phyloP scores from a whole-genome alignment of 192 early-diverging fungal genomes.

The Rhizoclosmatium globosum region DNA sequence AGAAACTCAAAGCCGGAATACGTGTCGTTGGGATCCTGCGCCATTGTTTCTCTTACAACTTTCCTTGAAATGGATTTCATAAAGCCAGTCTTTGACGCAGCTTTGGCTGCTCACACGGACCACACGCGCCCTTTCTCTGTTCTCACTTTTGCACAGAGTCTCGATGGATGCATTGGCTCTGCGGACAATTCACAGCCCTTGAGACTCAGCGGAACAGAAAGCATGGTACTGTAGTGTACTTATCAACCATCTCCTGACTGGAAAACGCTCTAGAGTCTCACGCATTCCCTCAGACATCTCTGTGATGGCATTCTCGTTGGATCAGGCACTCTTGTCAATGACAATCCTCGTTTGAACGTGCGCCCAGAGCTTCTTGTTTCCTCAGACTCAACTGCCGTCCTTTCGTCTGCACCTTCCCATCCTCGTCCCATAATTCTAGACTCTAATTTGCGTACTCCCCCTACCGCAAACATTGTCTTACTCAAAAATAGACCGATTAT shows the following conservation, averaged over 20 bases:
- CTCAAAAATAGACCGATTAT: conserved; percentile 24
- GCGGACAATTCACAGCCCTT: conserved; percentile 57
- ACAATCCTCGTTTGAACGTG: conserved; percentile 75
- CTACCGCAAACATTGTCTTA: conserved; percentile 1
- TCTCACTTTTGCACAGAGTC: conserved; percentile 84
- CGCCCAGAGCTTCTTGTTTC: background rate
- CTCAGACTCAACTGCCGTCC: background rate
- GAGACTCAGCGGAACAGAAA: conserved; percentile 70
- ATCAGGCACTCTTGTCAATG: conserved; percentile 77
- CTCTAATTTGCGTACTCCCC: background rate
- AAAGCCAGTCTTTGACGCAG: too few relatives aligned
- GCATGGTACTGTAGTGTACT: conserved; percentile 54
- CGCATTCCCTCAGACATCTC: conserved; percentile 52
- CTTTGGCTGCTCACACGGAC: too few relatives aligned
- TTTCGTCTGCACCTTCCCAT: background rate
- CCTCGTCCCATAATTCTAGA: conserved; percentile 41
- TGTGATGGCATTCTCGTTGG: conserved; percentile 88
- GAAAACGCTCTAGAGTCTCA: background rate
- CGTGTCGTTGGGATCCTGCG: too few relatives aligned
- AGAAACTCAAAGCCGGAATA: too few relatives aligned
- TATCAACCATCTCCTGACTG: background rate
- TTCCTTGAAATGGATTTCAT: too few relatives aligned
- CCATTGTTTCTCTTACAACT: too few relatives aligned
- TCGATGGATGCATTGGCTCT: conserved; percentile 78
- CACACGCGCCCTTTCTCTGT: conserved; percentile 62